Conservation (phyloP, 2,329 filamentous ascomycete genomes). For the Acarospora socialis region DNA sequence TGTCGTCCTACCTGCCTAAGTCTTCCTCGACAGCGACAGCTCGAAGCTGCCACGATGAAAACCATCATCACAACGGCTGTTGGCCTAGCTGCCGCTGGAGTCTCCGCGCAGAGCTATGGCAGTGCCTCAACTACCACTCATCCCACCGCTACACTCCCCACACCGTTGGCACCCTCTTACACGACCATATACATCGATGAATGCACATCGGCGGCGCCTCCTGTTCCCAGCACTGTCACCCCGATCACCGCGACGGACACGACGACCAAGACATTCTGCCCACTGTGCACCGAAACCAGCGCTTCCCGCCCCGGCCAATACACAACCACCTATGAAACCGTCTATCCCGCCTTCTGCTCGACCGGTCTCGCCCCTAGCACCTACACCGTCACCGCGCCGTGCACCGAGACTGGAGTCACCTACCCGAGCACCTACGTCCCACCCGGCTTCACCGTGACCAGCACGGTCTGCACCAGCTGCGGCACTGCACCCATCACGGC, state of each 20-base stretch:
- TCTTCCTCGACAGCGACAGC: not conserved
- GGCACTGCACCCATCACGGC: constrained; percentile 10
- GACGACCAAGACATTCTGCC: constrained; percentile 5
- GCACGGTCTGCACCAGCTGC: constrained; percentile 13
- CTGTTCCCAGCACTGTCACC: constrained; percentile 1
- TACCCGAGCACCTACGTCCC: constrained; percentile 13
- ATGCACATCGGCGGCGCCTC: constrained; percentile 5
- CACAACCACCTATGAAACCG: constrained; percentile 16
- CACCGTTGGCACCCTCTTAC: constrained; percentile 14
- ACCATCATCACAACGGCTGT: constrained; percentile 8
- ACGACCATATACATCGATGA: constrained; percentile 15
- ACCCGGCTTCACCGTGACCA: constrained; percentile 15
- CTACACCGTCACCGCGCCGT: constrained; percentile 22
- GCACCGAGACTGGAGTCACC: constrained; percentile 12
- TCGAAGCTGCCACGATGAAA: constrained; percentile 4
- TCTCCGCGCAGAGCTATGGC: constrained; percentile 14
- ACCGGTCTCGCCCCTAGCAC: constrained; percentile 15
- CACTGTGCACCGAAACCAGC: constrained; percentile 2
- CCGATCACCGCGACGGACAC: constrained; percentile 3
- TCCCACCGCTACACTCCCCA: constrained; percentile 13
- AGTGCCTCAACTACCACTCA: constrained; percentile 11
- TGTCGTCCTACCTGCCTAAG: constrained; percentile 2
- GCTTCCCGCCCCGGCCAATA: constrained; percentile 4
- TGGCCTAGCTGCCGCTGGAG: constrained; percentile 12
- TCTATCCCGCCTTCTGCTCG: constrained; percentile 16